A percentile compares a stretch with the other conserved stretches of the same genome.
These are phyloP conservation scores for Flaveria ramosissima DNA, from an alignment of 129 eudicot genomes.

Conservation along the genomic window DNA sequence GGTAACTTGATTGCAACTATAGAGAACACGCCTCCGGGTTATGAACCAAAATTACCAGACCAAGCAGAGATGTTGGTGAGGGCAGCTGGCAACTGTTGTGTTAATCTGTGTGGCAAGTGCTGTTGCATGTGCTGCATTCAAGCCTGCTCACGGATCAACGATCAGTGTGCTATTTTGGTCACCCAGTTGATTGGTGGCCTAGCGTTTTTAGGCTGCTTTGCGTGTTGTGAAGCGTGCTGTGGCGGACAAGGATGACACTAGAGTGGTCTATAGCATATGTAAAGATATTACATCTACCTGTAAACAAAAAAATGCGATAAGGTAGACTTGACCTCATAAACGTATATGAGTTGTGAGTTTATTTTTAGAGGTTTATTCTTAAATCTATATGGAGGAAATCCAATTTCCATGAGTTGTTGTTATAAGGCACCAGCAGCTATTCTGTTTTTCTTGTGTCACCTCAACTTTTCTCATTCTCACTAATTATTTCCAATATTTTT, in stretches of 20 bases:
- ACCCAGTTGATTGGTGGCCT: slow-evolving; percentile 66
- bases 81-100: slow-evolving; percentile 85
- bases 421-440: too few relatives aligned
- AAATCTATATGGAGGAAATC: background rate
- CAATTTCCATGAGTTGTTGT: too few relatives aligned
- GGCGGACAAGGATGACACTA: slow-evolving; percentile 31
- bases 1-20: slow-evolving; percentile 72
- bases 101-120: slow-evolving; percentile 54
- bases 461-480: too few relatives aligned
- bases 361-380: background rate
- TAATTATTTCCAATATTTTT: too few relatives aligned
- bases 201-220: slow-evolving; percentile 71
- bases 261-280: background rate
- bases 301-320: slow-evolving; percentile 12
- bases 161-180: slow-evolving; percentile 64
- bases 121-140: slow-evolving; percentile 87
- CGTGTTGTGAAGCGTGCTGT: slow-evolving; percentile 61
- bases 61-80: slow-evolving; percentile 69
- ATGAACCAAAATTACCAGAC: slow-evolving; percentile 54
- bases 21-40: slow-evolving; percentile 78
- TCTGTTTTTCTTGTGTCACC: too few relatives aligned
- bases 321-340: background rate
- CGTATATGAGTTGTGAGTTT: background rate
- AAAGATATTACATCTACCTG: slow-evolving; percentile 8
- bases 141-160: slow-evolving; percentile 55